Conservation (phyloP, 768 basidiomycete genomes). For the Xanthoconium purpureum region DNA sequence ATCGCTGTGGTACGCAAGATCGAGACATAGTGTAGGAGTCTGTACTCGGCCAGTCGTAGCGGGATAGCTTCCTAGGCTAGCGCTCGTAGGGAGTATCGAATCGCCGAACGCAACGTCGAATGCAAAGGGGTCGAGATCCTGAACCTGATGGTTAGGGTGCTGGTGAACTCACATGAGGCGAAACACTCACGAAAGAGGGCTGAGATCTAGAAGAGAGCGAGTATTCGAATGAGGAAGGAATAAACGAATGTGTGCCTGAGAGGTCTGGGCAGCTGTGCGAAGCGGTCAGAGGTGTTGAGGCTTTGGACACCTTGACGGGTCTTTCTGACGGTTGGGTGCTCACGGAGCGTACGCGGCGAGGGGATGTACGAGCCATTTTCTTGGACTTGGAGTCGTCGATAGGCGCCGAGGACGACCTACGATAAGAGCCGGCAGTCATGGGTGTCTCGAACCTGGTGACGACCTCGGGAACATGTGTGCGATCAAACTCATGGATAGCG, state of each 20-base stretch:
- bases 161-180: background rate
- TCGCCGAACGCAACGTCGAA: constrained; percentile 30
- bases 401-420: constrained; percentile 64
- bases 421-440: constrained; percentile 67
- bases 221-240: constrained; percentile 24
- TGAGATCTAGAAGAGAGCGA: constrained; percentile 39
- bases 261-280: constrained; percentile 31
- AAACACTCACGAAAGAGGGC: constrained; percentile 47
- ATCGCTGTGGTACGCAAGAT: constrained; percentile 37
- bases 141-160: background rate
- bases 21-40: constrained; percentile 37
- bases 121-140: constrained; percentile 32
- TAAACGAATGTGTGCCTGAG: constrained; percentile 34
- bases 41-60: constrained; percentile 22
- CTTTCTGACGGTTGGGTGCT: constrained; percentile 23
- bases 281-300: constrained; percentile 1
- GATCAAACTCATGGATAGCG: constrained; percentile 61
- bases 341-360: constrained; percentile 21
- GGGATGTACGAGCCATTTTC: constrained; percentile 27
- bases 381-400: constrained; percentile 39
- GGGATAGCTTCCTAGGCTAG: constrained; percentile 22
- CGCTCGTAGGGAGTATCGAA: constrained; percentile 24
- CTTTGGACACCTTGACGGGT: background rate
- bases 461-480: constrained; percentile 52
- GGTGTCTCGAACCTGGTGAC: constrained; percentile 72